Evolutionary conservation across 2,329 filamentous ascomycete species (phyloP).

Genomic region (Monilinia aucupariae): DNA sequence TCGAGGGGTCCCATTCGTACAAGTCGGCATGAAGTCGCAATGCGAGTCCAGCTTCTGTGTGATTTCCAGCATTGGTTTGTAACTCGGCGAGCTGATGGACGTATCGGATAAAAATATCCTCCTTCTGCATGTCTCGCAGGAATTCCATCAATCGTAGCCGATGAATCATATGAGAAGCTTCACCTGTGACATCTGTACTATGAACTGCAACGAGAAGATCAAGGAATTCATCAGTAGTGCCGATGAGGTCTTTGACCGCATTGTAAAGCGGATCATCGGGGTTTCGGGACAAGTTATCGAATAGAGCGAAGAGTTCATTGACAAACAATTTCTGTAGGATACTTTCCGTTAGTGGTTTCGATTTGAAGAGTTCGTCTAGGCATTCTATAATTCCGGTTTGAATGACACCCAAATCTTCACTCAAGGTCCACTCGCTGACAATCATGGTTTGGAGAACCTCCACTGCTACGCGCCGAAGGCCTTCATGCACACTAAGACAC

Average conservation of each 20-base stretch:
- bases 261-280: conserved; percentile 68
- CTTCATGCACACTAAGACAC: conserved; percentile 91
- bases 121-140: conserved; percentile 91
- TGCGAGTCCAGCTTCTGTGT: conserved; percentile 82
- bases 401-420: conserved; percentile 83
- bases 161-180: conserved; percentile 80
- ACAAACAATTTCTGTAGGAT: conserved; percentile 92
- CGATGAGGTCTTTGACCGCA: conserved; percentile 72
- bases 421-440: conserved; percentile 94
- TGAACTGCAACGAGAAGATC: conserved; percentile 89
- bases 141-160: conserved; percentile 92
- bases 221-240: conserved; percentile 82
- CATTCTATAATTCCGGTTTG: conserved; percentile 97
- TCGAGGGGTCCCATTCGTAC: conserved; percentile 81
- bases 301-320: conserved; percentile 73
- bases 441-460: conserved; percentile 97
- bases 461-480: conserved; percentile 80
- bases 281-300: conserved; percentile 62
- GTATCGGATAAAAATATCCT: conserved; percentile 93
- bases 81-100: conserved; percentile 83
- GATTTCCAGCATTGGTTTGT: conserved; percentile 70
- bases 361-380: conserved; percentile 83
- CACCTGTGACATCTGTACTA: conserved; percentile 64
- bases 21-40: conserved; percentile 86
- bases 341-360: conserved; percentile 79